Evolutionary conservation across 1,284 basidiomycete genomes (phyloP).

Genomic region (Leccinum pachyderme): DNA sequence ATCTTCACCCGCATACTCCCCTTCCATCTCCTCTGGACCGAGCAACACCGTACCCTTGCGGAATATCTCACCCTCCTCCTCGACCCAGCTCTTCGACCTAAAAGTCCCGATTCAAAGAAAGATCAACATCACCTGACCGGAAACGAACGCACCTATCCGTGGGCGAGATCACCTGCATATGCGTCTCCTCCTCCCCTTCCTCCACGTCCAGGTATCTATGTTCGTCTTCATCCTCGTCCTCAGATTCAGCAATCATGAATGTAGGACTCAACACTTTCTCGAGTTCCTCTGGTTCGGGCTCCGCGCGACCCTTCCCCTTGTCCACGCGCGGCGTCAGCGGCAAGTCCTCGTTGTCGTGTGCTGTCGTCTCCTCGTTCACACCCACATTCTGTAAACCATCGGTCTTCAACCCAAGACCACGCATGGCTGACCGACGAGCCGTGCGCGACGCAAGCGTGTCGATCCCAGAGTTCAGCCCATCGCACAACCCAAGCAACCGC

Average conservation of each 20-base stretch:
- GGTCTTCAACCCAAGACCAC: conserved; percentile 48
- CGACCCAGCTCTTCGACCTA: conserved; percentile 77
- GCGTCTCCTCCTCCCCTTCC: conserved; percentile 31
- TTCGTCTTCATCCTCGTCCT: conserved; percentile 46
- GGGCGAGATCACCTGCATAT: conserved; percentile 43
- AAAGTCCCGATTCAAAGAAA: background rate
- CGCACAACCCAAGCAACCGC: conserved; percentile 69
- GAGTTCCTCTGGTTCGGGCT: conserved; percentile 61
- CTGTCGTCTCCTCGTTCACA: background rate
- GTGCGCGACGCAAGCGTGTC: conserved; percentile 38
- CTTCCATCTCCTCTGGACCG: conserved; percentile 82
- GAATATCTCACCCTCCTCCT: conserved; percentile 91
- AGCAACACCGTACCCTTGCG: conserved; percentile 80
- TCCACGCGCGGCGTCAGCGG: conserved; percentile 63
- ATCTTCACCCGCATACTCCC: conserved; percentile 80
- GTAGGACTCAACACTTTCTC: conserved; percentile 72
- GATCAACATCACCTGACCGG: background rate
- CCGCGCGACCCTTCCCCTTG: conserved; percentile 72
- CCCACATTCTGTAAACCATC: conserved; percentile 11
- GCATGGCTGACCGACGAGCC: conserved; percentile 37
- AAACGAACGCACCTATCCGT: conserved; percentile 51
- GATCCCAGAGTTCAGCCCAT: conserved; percentile 58
- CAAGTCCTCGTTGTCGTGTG: conserved; percentile 30
- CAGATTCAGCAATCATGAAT: conserved; percentile 62
- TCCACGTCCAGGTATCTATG: conserved; percentile 33